Percentiles rank a stretch among this genome's conserved stretches.
Evolutionary conservation across 2,329 filamentous ascomycete species (phyloP).

Genomic region (Tolypocladium tundrense): DNA sequence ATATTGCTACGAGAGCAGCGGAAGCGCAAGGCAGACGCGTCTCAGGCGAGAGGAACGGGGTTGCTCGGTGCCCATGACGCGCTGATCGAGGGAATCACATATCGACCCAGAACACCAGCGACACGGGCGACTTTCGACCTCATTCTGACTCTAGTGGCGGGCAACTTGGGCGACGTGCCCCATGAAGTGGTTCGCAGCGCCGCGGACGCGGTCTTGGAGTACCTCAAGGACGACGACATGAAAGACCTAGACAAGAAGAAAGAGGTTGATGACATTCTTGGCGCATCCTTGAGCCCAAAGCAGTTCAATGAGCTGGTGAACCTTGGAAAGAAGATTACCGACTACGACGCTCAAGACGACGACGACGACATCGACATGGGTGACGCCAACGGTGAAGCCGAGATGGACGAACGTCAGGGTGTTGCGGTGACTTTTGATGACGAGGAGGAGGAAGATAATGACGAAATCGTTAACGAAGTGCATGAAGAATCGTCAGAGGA

Average conservation of each 20-base stretch:
- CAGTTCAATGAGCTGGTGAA: conserved; percentile 97
- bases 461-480: conserved; percentile 71
- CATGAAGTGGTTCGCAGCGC: conserved; percentile 88
- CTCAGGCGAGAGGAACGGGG: conserved; percentile 60
- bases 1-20: conserved; percentile 74
- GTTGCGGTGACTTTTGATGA: conserved; percentile 97
- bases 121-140: conserved; percentile 91
- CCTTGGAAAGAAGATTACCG: conserved; percentile 95
- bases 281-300: conserved; percentile 70
- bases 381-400: conserved; percentile 54
- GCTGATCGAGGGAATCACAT: conserved; percentile 81
- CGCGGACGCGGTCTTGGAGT: conserved; percentile 83
- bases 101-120: conserved; percentile 81
- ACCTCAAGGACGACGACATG: conserved; percentile 86
- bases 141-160: conserved; percentile 82
- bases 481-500: conserved; percentile 79
- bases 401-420: conserved; percentile 89
- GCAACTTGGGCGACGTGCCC: conserved; percentile 82
- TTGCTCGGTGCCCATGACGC: conserved; percentile 78
- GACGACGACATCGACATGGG: conserved; percentile 66
- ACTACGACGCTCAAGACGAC: conserved; percentile 94
- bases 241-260: conserved; percentile 99
- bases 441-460: conserved; percentile 79
- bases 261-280: conserved; percentile 87
- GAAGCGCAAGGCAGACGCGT: conserved; percentile 67